These are phyloP conservation scores for Hanseniaspora vineae DNA, from an alignment of 805 yeast genomes.

Conservation along the genomic window DNA sequence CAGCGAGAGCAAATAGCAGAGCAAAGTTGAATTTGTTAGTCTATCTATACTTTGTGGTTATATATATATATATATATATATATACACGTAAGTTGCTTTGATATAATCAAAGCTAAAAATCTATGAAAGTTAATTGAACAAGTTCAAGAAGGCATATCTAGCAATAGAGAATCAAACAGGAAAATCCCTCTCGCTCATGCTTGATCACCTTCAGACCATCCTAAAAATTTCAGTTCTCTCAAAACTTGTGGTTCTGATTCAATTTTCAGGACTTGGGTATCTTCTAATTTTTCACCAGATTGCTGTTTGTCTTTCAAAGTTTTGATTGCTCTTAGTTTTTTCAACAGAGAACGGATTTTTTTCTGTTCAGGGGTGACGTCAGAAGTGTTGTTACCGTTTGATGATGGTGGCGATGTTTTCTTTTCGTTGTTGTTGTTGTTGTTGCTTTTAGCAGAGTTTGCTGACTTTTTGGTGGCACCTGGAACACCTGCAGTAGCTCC, in stretches of 20 bases:
- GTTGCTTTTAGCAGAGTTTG: constrained; percentile 47
- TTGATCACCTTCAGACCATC: constrained; percentile 40
- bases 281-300: constrained; percentile 75
- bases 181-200: neutral
- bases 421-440: constrained; percentile 49
- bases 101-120: no score
- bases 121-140: no score
- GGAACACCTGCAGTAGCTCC: constrained; percentile 34
- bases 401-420: constrained; percentile 10
- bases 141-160: no score
- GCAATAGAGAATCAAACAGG: neutral
- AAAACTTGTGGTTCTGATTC: constrained; percentile 74
- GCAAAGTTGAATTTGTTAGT: no score
- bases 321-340: constrained; percentile 93
- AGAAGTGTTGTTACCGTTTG: constrained; percentile 9
- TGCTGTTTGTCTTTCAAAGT: constrained; percentile 76
- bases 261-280: constrained; percentile 83
- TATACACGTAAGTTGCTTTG: no score
- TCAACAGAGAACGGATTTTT: constrained; percentile 78
- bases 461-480: constrained; percentile 23
- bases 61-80: no score
- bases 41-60: no score
- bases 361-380: constrained; percentile 66
- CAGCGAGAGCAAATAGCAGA: no score
- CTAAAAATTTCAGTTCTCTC: constrained; percentile 59